Evolutionary conservation across 108 stramenopile genomes (phyloP).

Genomic region (Nitzschia sp.): DNA sequence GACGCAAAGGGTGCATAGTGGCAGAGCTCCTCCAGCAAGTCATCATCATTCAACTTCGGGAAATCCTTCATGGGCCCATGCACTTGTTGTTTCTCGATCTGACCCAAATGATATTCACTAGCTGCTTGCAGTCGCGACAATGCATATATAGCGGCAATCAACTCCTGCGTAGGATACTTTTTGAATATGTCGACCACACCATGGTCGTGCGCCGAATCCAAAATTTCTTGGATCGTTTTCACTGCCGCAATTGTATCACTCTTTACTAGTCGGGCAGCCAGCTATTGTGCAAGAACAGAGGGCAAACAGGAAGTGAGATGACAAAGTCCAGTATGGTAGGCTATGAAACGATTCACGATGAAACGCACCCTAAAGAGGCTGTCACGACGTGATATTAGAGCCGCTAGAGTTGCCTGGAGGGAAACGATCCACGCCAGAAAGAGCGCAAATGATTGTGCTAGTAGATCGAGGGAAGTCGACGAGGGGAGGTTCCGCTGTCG

Average conservation of each 20-base stretch:
- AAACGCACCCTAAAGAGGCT: constrained; percentile 4
- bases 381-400: neutral
- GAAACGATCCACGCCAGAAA: constrained; percentile 5
- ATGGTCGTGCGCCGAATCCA: constrained; percentile 55
- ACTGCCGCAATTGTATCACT: constrained; percentile 51
- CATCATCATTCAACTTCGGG: constrained; percentile 14
- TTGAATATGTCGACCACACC: constrained; percentile 57
- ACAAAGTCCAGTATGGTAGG: neutral
- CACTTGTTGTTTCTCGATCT: neutral
- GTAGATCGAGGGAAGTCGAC: neutral
- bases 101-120: neutral
- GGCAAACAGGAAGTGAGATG: neutral
- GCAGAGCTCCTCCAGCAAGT: constrained; percentile 56
- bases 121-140: constrained; percentile 21
- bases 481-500: neutral
- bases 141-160: constrained; percentile 18
- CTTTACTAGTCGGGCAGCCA: constrained; percentile 49
- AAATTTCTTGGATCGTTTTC: constrained; percentile 53
- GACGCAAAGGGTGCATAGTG: constrained; percentile 61
- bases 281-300: constrained; percentile 12
- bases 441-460: neutral
- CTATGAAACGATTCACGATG: neutral
- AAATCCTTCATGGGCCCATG: constrained; percentile 8
- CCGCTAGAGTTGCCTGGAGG: neutral
- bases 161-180: constrained; percentile 23